Base-by-base conservation (phyloP, 768 basidiomycete species). In the Pisolithus albus region DNA sequence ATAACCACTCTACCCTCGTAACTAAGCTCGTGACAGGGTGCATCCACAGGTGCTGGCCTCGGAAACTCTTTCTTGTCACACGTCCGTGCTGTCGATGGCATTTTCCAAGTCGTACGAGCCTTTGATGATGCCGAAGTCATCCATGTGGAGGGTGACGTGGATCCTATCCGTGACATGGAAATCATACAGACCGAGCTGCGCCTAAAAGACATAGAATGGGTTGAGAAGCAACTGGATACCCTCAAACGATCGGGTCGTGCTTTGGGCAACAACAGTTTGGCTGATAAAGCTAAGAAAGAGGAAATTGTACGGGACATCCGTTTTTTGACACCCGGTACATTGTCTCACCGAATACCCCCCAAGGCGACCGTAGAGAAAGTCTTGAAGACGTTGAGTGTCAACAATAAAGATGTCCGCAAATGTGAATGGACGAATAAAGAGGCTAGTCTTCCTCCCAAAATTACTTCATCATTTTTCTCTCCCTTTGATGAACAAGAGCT, bases 111-210 rank as follows among this genome's bases (percentile, higher is more conserved):
- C 56, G 84, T 98, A 51, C 89, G 96, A 47, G 93, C 95, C 5
- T 99, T 99, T 66, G 96, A 98, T 63, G 96, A 99, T 62, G 87
- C 93, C n/a, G 96, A 99, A 61, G 93, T 99, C 66, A 98, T 88
- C 59, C 96, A 99, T 69, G 95, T 98, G 56, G 96, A 98, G 72
- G 96, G 96, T 41, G 96, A 98, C 60, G 93, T 99, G 52, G 79
- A 98, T 70, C 96, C 96, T 10, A 56, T 88, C 37, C 86, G 96
- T 53, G 96, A 99, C 71, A 97, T 98, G 94, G 83, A 88, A 57
- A 98, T 97, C 62, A 99, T 99, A 63, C 84, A 86, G 59, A 95
- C 83, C 7, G 96, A 99, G 70, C 75, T 99, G 18, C 78, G 93
- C 45, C 72, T 99, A 40, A 99, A 99, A 74, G 96, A 99, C 70